A percentile compares a stretch with the other conserved stretches of the same genome.
Evolutionary conservation across 2,329 filamentous ascomycete species (phyloP).

Genomic region (Cadophora sp.): DNA sequence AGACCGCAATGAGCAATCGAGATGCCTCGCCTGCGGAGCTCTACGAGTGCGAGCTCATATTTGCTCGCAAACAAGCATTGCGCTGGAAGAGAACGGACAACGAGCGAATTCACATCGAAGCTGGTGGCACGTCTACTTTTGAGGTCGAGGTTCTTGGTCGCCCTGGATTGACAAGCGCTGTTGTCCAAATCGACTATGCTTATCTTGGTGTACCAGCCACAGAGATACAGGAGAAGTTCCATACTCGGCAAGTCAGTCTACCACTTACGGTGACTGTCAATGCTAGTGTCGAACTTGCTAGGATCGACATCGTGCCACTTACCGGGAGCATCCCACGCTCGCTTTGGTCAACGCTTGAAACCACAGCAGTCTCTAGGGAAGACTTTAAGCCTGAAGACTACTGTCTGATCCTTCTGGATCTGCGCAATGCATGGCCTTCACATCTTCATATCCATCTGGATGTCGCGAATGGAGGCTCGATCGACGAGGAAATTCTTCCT

Average conservation of each 20-base stretch:
- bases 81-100: slow-evolving; percentile 59
- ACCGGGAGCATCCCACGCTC: slow-evolving; percentile 67
- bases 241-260: slow-evolving; percentile 82
- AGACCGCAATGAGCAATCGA: slow-evolving; percentile 75
- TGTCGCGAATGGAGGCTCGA: slow-evolving; percentile 35
- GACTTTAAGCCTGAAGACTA: slow-evolving; percentile 63
- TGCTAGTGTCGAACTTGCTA: slow-evolving; percentile 81
- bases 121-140: slow-evolving; percentile 73
- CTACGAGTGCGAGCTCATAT: slow-evolving; percentile 84
- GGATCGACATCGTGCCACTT: slow-evolving; percentile 80
- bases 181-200: slow-evolving; percentile 86
- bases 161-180: slow-evolving; percentile 79
- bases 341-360: slow-evolving; percentile 57
- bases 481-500: slow-evolving; percentile 63
- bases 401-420: slow-evolving; percentile 81
- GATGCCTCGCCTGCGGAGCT: slow-evolving; percentile 80
- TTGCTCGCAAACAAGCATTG: slow-evolving; percentile 76
- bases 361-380: slow-evolving; percentile 36
- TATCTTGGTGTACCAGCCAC: slow-evolving; percentile 74
- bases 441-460: slow-evolving; percentile 72
- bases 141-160: slow-evolving; percentile 87
- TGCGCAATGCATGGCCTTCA: slow-evolving; percentile 90
- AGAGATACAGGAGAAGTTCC: slow-evolving; percentile 75
- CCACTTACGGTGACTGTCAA: slow-evolving; percentile 91
- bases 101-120: slow-evolving; percentile 64